phyloP scores from a whole-genome alignment of 306 rosid genomes.

The Quercus glauca region DNA sequence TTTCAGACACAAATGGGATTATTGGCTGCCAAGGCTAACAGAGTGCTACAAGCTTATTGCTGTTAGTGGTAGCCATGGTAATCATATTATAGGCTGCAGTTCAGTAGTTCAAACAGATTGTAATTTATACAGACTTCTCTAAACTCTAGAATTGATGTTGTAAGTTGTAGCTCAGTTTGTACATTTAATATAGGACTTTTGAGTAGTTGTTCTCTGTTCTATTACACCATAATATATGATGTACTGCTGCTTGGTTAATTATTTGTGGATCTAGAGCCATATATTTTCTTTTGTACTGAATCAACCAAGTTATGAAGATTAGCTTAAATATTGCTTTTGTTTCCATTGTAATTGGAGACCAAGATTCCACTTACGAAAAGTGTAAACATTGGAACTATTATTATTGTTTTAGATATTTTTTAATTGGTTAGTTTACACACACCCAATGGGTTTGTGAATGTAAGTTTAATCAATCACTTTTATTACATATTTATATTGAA shows the following conservation, averaged over 20 bases:
- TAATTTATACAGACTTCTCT: background rate
- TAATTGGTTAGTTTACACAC: too few relatives aligned
- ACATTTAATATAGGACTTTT: too few relatives aligned
- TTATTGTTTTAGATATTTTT: too few relatives aligned
- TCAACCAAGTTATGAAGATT: background rate
- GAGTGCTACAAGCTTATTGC: conserved; percentile 28
- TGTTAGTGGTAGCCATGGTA: conserved; percentile 33
- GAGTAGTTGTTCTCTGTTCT: too few relatives aligned
- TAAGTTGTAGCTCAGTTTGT: background rate
- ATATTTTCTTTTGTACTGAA: background rate
- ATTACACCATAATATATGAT: background rate
- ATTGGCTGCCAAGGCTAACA: conserved; percentile 27
- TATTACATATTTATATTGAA: too few relatives aligned
- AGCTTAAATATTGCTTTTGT: too few relatives aligned
- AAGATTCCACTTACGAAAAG: too few relatives aligned
- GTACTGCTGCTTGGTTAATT: background rate
- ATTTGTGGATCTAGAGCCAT: background rate
- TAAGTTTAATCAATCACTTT: too few relatives aligned
- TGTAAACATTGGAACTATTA: too few relatives aligned
- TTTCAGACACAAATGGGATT: conserved; percentile 19
- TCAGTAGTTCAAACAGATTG: background rate
- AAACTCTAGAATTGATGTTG: background rate
- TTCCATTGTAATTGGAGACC: too few relatives aligned
- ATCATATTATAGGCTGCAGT: background rate
- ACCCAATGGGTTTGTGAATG: too few relatives aligned